Evolutionary conservation across 2,329 filamentous ascomycete genomes (phyloP), one percentile per base, ranked within the genome.

Genomic region (Thielaviopsis euricoi): DNA sequence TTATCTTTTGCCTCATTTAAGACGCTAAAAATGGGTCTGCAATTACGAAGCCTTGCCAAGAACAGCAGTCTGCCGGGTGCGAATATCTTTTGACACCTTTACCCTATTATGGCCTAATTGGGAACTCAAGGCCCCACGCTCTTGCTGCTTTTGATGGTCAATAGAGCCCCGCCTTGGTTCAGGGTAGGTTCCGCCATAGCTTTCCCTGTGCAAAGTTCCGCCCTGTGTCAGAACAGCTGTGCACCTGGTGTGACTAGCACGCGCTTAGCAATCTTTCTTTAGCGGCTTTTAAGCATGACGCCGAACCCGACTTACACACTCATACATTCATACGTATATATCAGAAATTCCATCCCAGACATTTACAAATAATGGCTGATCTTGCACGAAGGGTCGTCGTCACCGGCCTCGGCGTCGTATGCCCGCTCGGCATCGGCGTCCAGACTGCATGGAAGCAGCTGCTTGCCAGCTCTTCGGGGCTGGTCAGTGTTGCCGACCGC

Each of bases 321-420:
- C 25, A 23, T 5, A 17, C 23, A 52, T 19, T 15, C 23, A 25
- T 19, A 5, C n/a, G 10, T 6, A 17, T 6, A 26, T 13, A 17
- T 3, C 22, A 9, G 6, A 21, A 21, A 17, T 26, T 23, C 23
- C 7, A n/a, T 26, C 22, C 12, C 26, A 12, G 10, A 13, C 7
- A 26, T 26, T 29, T 6, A n/a, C 7, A n/a, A 1, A 7, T 13
- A n/a, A 52, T 52, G 51, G 12, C 51, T 29, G 17, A 15, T 52
- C 25, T 52, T 29, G 50, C 52, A 76, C 78, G 82, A 67, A 82
- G 87, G 65, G 87, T 93, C 64, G 88, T 91, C 65, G 83, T 93
- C 67, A 93, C 88, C 56, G 87, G 88, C 66, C 75, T 93, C 54
- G 87, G 88, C 62, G 86, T 86, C 67, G 79, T 93, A 65, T 89